Percentiles rank a stretch among this genome's conserved stretches.
Conservation (phyloP, 768 basidiomycete species). For the Leccinum rimulosum region DNA sequence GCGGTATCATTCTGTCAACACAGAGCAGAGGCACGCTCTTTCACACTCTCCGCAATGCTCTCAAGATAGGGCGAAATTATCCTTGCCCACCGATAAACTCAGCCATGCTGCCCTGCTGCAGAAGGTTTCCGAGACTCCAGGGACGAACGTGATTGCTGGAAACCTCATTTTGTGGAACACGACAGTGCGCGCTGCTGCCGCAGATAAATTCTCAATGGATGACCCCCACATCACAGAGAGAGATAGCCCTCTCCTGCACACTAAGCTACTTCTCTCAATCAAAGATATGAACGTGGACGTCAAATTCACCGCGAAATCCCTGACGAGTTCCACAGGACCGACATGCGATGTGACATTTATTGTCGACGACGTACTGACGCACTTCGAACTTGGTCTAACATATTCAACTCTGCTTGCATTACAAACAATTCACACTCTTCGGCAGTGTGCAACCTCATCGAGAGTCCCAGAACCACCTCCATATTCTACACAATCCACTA, state of each 20-base stretch:
- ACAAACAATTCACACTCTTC: constrained; percentile 47
- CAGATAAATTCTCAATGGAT: constrained; percentile 66
- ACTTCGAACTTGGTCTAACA: constrained; percentile 61
- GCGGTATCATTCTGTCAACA: constrained; percentile 51
- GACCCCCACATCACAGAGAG: constrained; percentile 57
- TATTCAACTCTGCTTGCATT: constrained; percentile 68
- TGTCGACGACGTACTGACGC: constrained; percentile 52
- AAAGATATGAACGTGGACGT: constrained; percentile 32
- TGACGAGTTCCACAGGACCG: constrained; percentile 9
- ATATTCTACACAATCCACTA: constrained; percentile 14
- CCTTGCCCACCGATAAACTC: constrained; percentile 50
- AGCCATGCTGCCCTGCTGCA: constrained; percentile 45
- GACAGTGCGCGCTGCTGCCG: constrained; percentile 57
- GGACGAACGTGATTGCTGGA: constrained; percentile 42
- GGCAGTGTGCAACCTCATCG: constrained; percentile 19
- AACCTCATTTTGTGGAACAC: constrained; percentile 46
- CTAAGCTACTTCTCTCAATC: constrained; percentile 45
- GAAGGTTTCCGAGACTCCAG: constrained; percentile 31
- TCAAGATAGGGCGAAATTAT: constrained; percentile 51
- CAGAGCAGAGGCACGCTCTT: constrained; percentile 18
- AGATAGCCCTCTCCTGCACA: constrained; percentile 43
- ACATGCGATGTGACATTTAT: constrained; percentile 43
- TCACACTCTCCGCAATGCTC: constrained; percentile 31
- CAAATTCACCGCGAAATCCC: constrained; percentile 15
- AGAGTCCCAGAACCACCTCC: constrained; percentile 16